These are phyloP conservation scores for Boehmeria nivea DNA, from an alignment of 306 rosid species.

Conservation along the genomic window DNA sequence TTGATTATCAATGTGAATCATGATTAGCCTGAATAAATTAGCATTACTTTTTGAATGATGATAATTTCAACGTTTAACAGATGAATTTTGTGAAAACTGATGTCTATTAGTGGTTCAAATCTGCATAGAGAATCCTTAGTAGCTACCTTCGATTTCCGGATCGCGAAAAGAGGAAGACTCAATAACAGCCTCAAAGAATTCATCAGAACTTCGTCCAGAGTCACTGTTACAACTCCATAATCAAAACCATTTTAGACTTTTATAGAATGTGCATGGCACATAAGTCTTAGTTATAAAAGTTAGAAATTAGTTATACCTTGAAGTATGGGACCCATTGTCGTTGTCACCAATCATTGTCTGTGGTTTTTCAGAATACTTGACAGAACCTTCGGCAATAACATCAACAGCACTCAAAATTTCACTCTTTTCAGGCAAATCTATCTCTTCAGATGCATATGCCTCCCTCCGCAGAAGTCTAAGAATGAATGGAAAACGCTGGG, in stretches of 20 bases:
- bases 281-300: constrained; percentile 4
- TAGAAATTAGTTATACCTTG: constrained; percentile 41
- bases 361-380: constrained; percentile 24
- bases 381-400: constrained; percentile 27
- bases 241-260: not conserved
- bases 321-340: constrained; percentile 30
- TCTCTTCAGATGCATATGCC: constrained; percentile 27
- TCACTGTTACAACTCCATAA: constrained; percentile 33
- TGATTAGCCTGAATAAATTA: constrained; percentile 7
- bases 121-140: too few species aligned
- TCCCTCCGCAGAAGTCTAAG: constrained; percentile 50
- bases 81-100: too few species aligned
- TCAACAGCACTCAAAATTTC: constrained; percentile 27
- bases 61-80: not conserved
- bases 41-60: not conserved
- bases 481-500: constrained; percentile 65
- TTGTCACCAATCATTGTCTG: constrained; percentile 21
- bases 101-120: too few species aligned
- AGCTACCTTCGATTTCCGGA: constrained; percentile 44
- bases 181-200: constrained; percentile 26
- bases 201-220: constrained; percentile 36
- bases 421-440: constrained; percentile 25
- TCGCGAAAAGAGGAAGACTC: constrained; percentile 32
- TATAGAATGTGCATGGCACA: not conserved
- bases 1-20: constrained; percentile 22